Evolutionary conservation across 805 yeast genomes (phyloP).

Genomic region (Candida montana): DNA sequence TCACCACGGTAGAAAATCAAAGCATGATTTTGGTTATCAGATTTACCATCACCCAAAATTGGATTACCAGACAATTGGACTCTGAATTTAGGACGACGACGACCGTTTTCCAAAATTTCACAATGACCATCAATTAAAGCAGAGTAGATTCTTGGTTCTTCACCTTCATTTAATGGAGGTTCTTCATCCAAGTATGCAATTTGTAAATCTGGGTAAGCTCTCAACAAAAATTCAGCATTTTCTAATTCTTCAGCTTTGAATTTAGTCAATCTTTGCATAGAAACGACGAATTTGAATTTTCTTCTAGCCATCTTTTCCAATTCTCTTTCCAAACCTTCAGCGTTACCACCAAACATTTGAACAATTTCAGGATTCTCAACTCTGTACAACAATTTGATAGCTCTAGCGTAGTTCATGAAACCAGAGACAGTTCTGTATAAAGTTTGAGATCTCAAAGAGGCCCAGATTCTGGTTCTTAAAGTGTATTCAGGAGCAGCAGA

Average conservation of each 20-base stretch:
- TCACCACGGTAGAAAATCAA: slow-evolving; percentile 79
- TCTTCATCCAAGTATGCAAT: slow-evolving; percentile 95
- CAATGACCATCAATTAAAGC: slow-evolving; percentile 79
- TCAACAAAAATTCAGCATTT: slow-evolving; percentile 72
- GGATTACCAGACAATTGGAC: slow-evolving; percentile 80
- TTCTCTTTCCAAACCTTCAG: slow-evolving; percentile 93
- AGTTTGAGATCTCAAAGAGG: slow-evolving; percentile 94
- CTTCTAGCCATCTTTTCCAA: slow-evolving; percentile 85
- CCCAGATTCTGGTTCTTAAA: slow-evolving; percentile 96
- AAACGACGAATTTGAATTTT: slow-evolving; percentile 74
- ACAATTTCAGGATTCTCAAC: slow-evolving; percentile 94
- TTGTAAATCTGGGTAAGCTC: slow-evolving; percentile 81
- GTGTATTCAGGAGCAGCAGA: slow-evolving; percentile 97
- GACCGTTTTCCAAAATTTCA: slow-evolving; percentile 64
- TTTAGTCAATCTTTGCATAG: slow-evolving; percentile 78
- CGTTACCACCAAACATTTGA: slow-evolving; percentile 98
- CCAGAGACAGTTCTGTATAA: slow-evolving; percentile 96
- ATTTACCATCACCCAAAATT: slow-evolving; percentile 82
- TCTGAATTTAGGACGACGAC: slow-evolving; percentile 72
- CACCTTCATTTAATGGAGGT: slow-evolving; percentile 67
- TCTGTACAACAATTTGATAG: slow-evolving; percentile 86
- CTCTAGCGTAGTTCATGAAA: slow-evolving; percentile 97
- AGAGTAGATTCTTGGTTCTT: slow-evolving; percentile 66
- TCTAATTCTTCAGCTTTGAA: slow-evolving; percentile 72
- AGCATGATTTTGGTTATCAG: slow-evolving; percentile 83